Evolutionary conservation across 768 basidiomycete genomes (phyloP).

Genomic region (Pisolithus sp.): DNA sequence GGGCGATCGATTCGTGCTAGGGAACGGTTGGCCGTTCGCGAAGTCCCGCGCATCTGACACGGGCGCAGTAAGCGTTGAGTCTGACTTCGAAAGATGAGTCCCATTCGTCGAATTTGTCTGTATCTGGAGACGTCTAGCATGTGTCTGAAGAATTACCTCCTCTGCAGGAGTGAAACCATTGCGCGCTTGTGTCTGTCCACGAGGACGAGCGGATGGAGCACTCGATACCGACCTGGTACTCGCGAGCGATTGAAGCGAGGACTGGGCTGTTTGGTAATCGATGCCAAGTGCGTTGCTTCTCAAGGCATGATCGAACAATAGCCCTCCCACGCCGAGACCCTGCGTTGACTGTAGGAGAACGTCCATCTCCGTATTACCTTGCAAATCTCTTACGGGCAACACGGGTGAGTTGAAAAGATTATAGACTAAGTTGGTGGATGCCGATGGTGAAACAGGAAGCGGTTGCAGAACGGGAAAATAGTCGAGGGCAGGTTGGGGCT

Average conservation of each 20-base stretch:
- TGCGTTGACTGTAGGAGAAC: conserved; percentile 32
- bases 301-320: conserved; percentile 8
- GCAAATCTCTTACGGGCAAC: conserved; percentile 8
- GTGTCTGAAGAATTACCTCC: conserved; percentile 59
- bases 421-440: conserved; percentile 17
- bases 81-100: background rate
- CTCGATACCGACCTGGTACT: conserved; percentile 10
- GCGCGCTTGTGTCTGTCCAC: conserved; percentile 30
- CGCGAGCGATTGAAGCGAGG: conserved; percentile 19
- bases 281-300: conserved; percentile 10
- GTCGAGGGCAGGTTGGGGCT: conserved; percentile 2
- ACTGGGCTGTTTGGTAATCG: conserved; percentile 13
- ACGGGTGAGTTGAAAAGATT: conserved; percentile 13
- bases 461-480: conserved; percentile 1
- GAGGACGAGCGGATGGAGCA: conserved; percentile 6
- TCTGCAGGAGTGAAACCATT: conserved; percentile 66
- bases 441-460: conserved; percentile 11
- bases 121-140: conserved; percentile 25
- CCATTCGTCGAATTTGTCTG: conserved; percentile 8
- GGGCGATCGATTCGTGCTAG: background rate
- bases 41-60: background rate
- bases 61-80: background rate
- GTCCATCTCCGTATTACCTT: conserved; percentile 35
- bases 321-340: conserved; percentile 15
- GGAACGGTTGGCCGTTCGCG: conserved; percentile 1